These are phyloP conservation scores for Plenodomus biglobosus DNA, from an alignment of 2,329 filamentous ascomycete species.

Conservation along the genomic window DNA sequence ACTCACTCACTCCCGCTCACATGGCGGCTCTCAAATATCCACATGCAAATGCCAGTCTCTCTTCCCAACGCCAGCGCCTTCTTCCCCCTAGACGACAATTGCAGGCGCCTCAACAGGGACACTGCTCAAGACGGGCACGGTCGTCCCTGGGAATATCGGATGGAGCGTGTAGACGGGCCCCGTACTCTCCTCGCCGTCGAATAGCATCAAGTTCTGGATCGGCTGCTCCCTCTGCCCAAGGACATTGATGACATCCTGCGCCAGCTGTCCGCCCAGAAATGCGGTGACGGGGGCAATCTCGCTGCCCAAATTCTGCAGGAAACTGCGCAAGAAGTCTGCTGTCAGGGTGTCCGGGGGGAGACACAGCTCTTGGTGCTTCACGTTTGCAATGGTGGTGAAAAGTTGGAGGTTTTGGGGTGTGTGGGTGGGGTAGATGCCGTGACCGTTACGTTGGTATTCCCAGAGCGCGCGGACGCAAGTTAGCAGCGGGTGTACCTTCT, in stretches of 20 bases:
- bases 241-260: conserved; percentile 97
- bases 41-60: neutral
- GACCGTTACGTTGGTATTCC: conserved; percentile 69
- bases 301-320: conserved; percentile 80
- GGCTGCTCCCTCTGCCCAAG: conserved; percentile 89
- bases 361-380: conserved; percentile 70
- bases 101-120: conserved; percentile 27
- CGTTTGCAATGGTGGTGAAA: conserved; percentile 77
- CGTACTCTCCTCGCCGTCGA: conserved; percentile 80
- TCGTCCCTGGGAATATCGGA: conserved; percentile 55
- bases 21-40: neutral
- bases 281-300: conserved; percentile 87
- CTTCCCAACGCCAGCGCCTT: neutral
- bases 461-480: conserved; percentile 87
- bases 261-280: conserved; percentile 84
- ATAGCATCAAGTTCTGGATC: conserved; percentile 90
- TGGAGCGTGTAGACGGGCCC: conserved; percentile 81
- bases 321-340: conserved; percentile 71
- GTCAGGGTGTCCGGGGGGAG: conserved; percentile 50
- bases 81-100: conserved; percentile 14
- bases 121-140: conserved; percentile 23
- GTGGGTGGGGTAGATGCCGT: conserved; percentile 50
- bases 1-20: neutral
- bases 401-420: conserved; percentile 60
- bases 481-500: conserved; percentile 78